Base-by-base conservation (phyloP, 495 filamentous ascomycete genomes). In the Penicilliopsis zonata region DNA sequence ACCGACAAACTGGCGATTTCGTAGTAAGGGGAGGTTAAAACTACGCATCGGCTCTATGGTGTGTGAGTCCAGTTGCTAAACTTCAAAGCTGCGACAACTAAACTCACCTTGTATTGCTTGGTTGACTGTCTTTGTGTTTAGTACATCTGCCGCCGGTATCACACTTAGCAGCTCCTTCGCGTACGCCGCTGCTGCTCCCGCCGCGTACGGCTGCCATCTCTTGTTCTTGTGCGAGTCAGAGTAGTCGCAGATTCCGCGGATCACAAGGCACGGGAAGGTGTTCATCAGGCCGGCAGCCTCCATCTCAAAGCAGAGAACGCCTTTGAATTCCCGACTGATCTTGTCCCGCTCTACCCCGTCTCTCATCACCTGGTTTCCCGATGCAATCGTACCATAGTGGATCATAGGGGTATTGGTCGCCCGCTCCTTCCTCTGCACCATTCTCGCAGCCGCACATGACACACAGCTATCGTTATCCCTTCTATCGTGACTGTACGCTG, bases 331-430 rank as follows among this genome's bases (percentile, higher is more conserved):
- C 13, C 42, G 41, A 12, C 40, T 40, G 36, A 61, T 9, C 14
- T 18, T 12, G 13, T 48, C 44, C 6, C 44, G 44, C 2, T n/a
- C 9, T 10, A 14, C 6, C 5, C 26, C 44, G 24, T 38, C 15
- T 21, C 34, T 37, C 14, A 46, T 28, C 4, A 42, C 38, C 18
- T 31, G 17, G 14, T 40, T 33, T 9, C 28, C 55, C 18, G 52
- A 60, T 24, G 52, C 56, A 44, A 63, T 59, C 19, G 52, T 42
- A 18, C 59, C 57, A 34, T 57, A 60, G 25, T 59, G 48, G 13
- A 54, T 35, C 2, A 28, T 16, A 26, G 46, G 37, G 7, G 34
- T 31, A 20, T 35, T 13, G 13, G 23, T 14, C 3, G 19, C 18
- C 23, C 48, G 34, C 18, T 27, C 9, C 4, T 8, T 3, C 10